These are phyloP conservation scores for Blumeria hordei DNA, from an alignment of 2,329 filamentous ascomycete genomes.

Conservation along the genomic window DNA sequence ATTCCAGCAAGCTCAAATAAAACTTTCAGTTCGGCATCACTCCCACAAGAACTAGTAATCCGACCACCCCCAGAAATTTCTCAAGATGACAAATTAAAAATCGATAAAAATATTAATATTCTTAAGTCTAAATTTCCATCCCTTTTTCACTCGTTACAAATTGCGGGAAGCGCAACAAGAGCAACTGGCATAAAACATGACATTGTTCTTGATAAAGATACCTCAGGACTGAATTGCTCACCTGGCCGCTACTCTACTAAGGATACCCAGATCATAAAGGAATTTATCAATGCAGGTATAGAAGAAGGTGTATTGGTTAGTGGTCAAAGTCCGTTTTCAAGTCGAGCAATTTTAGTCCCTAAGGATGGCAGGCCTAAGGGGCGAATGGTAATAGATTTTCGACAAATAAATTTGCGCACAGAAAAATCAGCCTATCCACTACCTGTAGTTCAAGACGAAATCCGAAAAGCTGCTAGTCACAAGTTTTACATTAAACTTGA, in stretches of 20 bases:
- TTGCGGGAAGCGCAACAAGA: not conserved
- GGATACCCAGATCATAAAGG: not conserved
- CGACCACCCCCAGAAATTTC: not conserved
- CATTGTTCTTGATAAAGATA: not conserved
- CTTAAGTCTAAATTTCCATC: not conserved
- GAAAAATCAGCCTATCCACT: not conserved
- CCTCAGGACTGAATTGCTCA: not conserved
- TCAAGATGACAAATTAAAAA: not conserved
- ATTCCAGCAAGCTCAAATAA: not conserved
- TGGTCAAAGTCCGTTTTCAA: not conserved
- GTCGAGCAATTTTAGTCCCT: not conserved
- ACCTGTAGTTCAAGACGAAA: not conserved
- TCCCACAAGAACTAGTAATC: not conserved
- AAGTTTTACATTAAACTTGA: constrained; percentile 1
- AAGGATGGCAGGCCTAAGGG: not conserved
- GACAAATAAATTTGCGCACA: not conserved
- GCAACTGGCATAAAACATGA: not conserved
- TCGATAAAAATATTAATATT: not conserved
- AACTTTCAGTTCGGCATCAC: not conserved
- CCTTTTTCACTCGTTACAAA: not conserved
- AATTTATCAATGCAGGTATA: not conserved
- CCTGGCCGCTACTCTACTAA: not conserved
- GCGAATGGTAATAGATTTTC: not conserved
- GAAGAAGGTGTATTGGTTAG: not conserved
- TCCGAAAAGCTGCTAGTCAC: not conserved